phyloP scores from a whole-genome alignment of 768 basidiomycete genomes.

The Pulveroboletus sp. region DNA sequence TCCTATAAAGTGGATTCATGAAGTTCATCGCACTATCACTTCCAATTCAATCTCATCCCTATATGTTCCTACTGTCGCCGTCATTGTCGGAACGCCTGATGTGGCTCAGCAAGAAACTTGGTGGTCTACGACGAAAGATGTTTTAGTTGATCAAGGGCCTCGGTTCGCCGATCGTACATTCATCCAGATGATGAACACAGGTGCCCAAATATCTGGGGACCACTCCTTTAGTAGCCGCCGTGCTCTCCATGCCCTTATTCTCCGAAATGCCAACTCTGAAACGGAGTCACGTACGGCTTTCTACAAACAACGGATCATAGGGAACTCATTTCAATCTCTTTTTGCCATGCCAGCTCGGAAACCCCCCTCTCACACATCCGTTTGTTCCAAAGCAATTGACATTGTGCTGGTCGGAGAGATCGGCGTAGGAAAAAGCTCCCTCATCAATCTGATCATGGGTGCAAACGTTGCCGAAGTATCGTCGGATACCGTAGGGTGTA shows the following conservation, averaged over 20 bases:
- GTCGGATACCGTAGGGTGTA: conserved; percentile 32
- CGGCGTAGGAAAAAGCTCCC: conserved; percentile 40
- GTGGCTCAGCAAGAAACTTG: conserved; percentile 12
- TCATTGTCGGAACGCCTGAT: conserved; percentile 13
- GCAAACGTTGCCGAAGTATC: conserved; percentile 29
- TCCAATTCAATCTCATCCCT: neutral
- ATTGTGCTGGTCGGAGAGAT: conserved; percentile 35
- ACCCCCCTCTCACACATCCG: neutral
- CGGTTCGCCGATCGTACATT: conserved; percentile 18
- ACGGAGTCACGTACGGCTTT: neutral
- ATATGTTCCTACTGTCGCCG: conserved; percentile 15
- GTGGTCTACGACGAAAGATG: conserved; percentile 14
- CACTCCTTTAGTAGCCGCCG: conserved; percentile 9
- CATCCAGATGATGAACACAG: conserved; percentile 5
- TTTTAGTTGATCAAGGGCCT: conserved; percentile 7
- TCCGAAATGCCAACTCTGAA: conserved; percentile 7
- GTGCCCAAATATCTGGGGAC: conserved; percentile 1
- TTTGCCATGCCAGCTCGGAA: conserved; percentile 2
- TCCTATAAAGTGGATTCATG: conserved; percentile 12
- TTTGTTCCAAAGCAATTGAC: conserved; percentile 18
- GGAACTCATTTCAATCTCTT: conserved; percentile 15
- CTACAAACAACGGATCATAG: conserved; percentile 9
- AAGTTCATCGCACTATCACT: conserved; percentile 6
- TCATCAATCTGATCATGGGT: conserved; percentile 38
- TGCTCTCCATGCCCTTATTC: conserved; percentile 13